These are phyloP conservation scores for Tylopilus rubrobrunneus DNA, from an alignment of 768 basidiomycete genomes.

Conservation along the genomic window DNA sequence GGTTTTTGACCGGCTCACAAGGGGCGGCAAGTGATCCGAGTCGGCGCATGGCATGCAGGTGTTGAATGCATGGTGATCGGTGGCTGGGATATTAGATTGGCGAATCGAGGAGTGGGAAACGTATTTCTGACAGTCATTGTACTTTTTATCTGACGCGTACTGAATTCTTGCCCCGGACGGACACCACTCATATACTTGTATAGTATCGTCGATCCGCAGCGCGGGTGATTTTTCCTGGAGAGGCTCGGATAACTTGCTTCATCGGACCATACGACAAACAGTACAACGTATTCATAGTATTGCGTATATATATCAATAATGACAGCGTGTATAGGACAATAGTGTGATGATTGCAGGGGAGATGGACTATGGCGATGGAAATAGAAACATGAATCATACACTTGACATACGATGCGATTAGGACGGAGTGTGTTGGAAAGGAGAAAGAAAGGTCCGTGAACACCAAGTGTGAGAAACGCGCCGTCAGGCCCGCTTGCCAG, in stretches of 20 bases:
- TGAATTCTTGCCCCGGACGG: not conserved
- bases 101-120: not conserved
- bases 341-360: not conserved
- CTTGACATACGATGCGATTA: conserved; percentile 11
- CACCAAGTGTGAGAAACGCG: not conserved
- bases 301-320: conserved; percentile 27
- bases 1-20: conserved; percentile 25
- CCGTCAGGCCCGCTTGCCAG: conserved; percentile 13
- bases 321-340: not conserved
- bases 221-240: not conserved
- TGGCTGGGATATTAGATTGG: not conserved
- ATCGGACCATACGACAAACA: not conserved
- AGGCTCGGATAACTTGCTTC: too few relatives aligned
- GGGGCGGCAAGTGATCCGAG: conserved; percentile 25
- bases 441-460: not conserved
- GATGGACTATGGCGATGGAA: not conserved
- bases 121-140: conserved; percentile 2
- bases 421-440: not conserved
- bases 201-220: not conserved
- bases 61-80: not conserved
- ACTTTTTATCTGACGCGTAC: conserved; percentile 2
- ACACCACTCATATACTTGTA: too few relatives aligned
- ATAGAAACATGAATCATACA: conserved; percentile 24
- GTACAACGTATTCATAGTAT: conserved; percentile 11
- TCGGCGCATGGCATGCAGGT: not conserved